phyloP scores from a whole-genome alignment of 2,329 filamentous ascomycete genomes.

The Ascochyta fabae region DNA sequence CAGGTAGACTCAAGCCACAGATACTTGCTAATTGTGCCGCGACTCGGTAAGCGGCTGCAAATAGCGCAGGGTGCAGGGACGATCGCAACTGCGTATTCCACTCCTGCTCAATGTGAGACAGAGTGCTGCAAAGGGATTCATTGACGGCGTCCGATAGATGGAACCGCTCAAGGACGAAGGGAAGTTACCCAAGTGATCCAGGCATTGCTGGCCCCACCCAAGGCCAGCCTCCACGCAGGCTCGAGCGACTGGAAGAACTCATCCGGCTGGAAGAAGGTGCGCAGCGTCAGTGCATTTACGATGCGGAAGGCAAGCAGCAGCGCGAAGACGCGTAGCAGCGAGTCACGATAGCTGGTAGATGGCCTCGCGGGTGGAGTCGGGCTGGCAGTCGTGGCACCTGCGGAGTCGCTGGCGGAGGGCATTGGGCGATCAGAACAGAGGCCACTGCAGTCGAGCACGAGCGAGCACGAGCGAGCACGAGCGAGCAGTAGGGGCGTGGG shows the following conservation, averaged over 20 bases:
- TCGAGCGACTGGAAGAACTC: slow-evolving; percentile 97
- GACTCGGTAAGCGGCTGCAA: slow-evolving; percentile 74
- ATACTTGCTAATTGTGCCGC: slow-evolving; percentile 64
- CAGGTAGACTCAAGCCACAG: slow-evolving; percentile 61
- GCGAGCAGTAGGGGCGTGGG: slow-evolving; percentile 27
- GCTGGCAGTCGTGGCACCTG: slow-evolving; percentile 39
- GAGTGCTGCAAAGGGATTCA: slow-evolving; percentile 1
- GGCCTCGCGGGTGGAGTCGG: slow-evolving; percentile 26
- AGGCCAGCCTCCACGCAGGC: slow-evolving; percentile 88
- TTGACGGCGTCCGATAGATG: slow-evolving; percentile 3
- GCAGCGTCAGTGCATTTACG: slow-evolving; percentile 76
- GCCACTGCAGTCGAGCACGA: slow-evolving; percentile 26
- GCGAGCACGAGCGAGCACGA: slow-evolving; percentile 33
- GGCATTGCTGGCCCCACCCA: slow-evolving; percentile 76
- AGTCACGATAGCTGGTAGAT: slow-evolving; percentile 41
- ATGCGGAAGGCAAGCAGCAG: slow-evolving; percentile 72
- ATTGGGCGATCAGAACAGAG: slow-evolving; percentile 39
- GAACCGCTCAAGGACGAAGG: slow-evolving; percentile 10
- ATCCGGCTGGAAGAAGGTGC: slow-evolving; percentile 97
- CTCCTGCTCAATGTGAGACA: slow-evolving; percentile 68
- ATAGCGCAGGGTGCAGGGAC: slow-evolving; percentile 87
- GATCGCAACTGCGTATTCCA: slow-evolving; percentile 88
- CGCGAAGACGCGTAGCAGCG: slow-evolving; percentile 35
- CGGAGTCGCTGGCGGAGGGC: slow-evolving; percentile 37
- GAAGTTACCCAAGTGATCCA: slow-evolving; percentile 92